Base-by-base conservation (phyloP, 1,284 basidiomycete species). In the Sanghuangporus sanghuang region DNA sequence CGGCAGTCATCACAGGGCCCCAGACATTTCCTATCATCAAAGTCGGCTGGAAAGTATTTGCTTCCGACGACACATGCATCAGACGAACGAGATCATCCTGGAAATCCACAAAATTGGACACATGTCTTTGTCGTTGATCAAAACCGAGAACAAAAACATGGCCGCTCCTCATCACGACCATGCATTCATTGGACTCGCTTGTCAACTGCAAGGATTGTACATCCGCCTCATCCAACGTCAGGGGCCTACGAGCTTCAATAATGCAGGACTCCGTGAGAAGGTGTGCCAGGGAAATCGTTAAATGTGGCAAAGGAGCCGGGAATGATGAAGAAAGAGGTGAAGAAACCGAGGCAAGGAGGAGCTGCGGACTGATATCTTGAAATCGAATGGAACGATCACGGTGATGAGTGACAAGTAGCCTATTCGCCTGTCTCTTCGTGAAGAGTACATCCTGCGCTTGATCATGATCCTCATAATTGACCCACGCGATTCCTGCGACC, bases 371-470 rank as follows among this genome's bases (percentile, higher is more conserved):
- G 48, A 86, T 74, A 71, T 93, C 90, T 64, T 82, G 81, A 69
- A 92, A 87, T 58, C 79, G 82, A 23, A 95, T 74, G 0, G 81
- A 83, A n/a, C 85, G 75, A 70, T 93, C 86, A 1, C 77, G 75
- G 69, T 92, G 86, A 60, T 78, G 79, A 0, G 89, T 89, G 1
- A 89, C 74, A n/a, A 93, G 73, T 21, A 94, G 74, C 18, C 90
- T 84, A 68, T 83, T 84, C 9, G 81, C 81, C 70, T 93, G 88
- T 21, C 52, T 57, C 38, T 53, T 64, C 16, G 63, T 64, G 36
- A 40, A 64, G n/a, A 49, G n/a, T 8, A 64, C 21, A 14, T 54
- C 57, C 14, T 53, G 32, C 82, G 70, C 68, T 79, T 83, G 62
- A 79, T 75, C 78, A 7, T 75, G 71, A 54, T 79, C 74, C 0